These are phyloP conservation scores for Saccharomyces hybrid DNA, from an alignment of 1,139 yeast species.

Conservation along the genomic window DNA sequence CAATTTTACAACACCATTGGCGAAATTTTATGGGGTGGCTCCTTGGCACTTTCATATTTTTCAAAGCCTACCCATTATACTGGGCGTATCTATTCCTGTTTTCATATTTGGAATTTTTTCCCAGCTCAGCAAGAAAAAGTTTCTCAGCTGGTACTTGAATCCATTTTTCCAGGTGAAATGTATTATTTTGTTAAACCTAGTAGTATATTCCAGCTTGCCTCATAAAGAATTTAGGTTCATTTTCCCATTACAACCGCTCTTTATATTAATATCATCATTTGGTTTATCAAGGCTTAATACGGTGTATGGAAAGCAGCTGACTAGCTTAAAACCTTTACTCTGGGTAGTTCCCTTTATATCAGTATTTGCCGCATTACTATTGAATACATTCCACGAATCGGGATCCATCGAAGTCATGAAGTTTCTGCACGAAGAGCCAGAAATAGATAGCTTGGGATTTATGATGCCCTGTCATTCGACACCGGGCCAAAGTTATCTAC, in stretches of 20 bases:
- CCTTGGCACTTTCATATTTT: slow-evolving; percentile 79
- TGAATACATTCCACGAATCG: slow-evolving; percentile 54
- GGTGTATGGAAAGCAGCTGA: neutral
- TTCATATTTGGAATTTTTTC: slow-evolving; percentile 37
- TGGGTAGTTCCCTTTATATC: slow-evolving; percentile 26
- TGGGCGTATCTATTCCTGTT: slow-evolving; percentile 62
- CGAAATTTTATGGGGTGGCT: slow-evolving; percentile 78
- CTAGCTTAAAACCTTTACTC: slow-evolving; percentile 3
- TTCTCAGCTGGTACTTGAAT: slow-evolving; percentile 3
- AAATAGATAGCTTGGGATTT: slow-evolving; percentile 56
- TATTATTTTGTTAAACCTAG: slow-evolving; percentile 38
- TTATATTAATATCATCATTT: slow-evolving; percentile 39
- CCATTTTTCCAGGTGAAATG: slow-evolving; percentile 21
- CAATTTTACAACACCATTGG: slow-evolving; percentile 63
- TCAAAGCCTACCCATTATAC: slow-evolving; percentile 74
- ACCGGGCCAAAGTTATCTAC: slow-evolving; percentile 86
- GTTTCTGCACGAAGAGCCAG: slow-evolving; percentile 40
- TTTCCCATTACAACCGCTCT: slow-evolving; percentile 76
- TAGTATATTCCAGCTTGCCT: slow-evolving; percentile 52
- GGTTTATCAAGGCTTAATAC: slow-evolving; percentile 22
- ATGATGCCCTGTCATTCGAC: slow-evolving; percentile 95
- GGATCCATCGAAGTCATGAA: slow-evolving; percentile 71
- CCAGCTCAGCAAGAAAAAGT: slow-evolving; percentile 1
- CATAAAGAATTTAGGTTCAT: slow-evolving; percentile 92
- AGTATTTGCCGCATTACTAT: slow-evolving; percentile 34